These are phyloP conservation scores for Tetrahymena borealis DNA, from an alignment of 73 alveolate species.

Conservation along the genomic window DNA sequence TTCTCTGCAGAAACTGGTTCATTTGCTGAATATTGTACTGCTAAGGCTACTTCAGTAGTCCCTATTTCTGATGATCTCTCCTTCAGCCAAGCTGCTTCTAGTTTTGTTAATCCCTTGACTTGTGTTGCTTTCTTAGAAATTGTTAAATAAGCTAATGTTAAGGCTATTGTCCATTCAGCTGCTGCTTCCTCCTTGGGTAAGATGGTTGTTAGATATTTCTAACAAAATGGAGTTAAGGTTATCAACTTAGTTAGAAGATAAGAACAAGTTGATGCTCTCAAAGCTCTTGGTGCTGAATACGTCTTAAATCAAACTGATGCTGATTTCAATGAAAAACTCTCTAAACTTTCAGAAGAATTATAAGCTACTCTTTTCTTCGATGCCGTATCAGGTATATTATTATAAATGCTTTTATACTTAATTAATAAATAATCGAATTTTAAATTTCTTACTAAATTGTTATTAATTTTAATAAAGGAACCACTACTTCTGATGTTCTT, in stretches of 20 bases:
- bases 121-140: slow-evolving; percentile 9
- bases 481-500: neutral
- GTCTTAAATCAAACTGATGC: slow-evolving; percentile 23
- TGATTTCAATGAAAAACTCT: slow-evolving; percentile 11
- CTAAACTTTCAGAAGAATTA: slow-evolving; percentile 11
- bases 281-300: slow-evolving; percentile 45
- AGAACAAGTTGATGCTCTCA: slow-evolving; percentile 59
- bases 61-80: slow-evolving; percentile 18
- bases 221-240: slow-evolving; percentile 47
- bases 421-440: slow-evolving; percentile 44
- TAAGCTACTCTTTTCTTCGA: slow-evolving; percentile 70
- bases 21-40: slow-evolving; percentile 61
- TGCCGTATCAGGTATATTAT: slow-evolving; percentile 61
- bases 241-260: slow-evolving; percentile 72
- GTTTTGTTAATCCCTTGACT: slow-evolving; percentile 29
- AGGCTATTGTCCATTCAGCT: slow-evolving; percentile 70
- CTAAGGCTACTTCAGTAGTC: slow-evolving; percentile 54
- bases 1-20: slow-evolving; percentile 51
- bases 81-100: slow-evolving; percentile 5
- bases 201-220: slow-evolving; percentile 51
- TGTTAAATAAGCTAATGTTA: neutral
- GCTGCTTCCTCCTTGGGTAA: slow-evolving; percentile 73
- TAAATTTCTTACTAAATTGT: neutral
- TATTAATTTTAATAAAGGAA: too few relatives aligned
- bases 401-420: too few relatives aligned